Evolutionary conservation across 768 basidiomycete species (phyloP).

Genomic region (Russula vinacea): DNA sequence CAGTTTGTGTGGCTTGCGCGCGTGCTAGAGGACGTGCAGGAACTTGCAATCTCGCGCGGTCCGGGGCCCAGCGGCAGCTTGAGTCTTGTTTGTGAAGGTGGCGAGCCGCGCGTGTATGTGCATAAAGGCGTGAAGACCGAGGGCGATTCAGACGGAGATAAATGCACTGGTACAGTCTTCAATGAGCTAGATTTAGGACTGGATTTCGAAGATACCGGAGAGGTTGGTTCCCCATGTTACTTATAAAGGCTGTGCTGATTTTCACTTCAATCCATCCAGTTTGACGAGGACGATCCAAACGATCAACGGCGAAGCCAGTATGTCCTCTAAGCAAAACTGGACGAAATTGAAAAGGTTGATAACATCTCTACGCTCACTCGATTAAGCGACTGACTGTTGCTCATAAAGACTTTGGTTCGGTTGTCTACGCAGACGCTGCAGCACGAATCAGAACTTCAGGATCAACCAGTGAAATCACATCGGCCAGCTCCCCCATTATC

Average conservation of each 20-base stretch:
- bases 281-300: constrained; percentile 66
- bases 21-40: constrained; percentile 21
- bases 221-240: constrained; percentile 30
- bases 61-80: constrained; percentile 16
- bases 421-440: constrained; percentile 54
- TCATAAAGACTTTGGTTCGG: constrained; percentile 54
- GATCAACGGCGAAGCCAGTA: constrained; percentile 74
- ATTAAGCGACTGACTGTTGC: constrained; percentile 5
- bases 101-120: constrained; percentile 11
- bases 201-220: constrained; percentile 43
- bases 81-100: constrained; percentile 13
- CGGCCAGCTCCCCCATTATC: too few species aligned
- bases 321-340: constrained; percentile 68
- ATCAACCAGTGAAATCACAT: constrained; percentile 16
- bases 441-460: constrained; percentile 21
- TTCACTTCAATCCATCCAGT: constrained; percentile 42
- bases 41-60: constrained; percentile 22
- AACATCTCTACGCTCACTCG: constrained; percentile 12
- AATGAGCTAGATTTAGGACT: constrained; percentile 48
- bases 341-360: constrained; percentile 71
- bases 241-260: constrained; percentile 25
- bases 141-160: constrained; percentile 40
- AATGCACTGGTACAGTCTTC: constrained; percentile 46
- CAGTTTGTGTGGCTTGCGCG: constrained; percentile 16
- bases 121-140: neutral